phyloP scores from a whole-genome alignment of 305 asterid genomes.

The Andrographis paniculata region DNA sequence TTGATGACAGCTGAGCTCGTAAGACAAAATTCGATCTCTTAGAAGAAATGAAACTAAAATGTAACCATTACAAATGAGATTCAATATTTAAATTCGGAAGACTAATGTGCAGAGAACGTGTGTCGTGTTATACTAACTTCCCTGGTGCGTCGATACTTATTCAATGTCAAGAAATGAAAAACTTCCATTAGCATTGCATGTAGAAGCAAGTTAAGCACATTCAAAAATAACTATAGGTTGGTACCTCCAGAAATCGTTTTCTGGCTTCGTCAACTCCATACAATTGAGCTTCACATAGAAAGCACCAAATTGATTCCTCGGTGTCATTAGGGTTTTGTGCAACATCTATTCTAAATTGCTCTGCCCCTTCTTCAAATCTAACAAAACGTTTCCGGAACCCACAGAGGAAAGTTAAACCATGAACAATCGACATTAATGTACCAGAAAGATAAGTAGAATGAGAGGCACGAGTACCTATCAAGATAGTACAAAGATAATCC shows the following conservation, averaged over 20 bases:
- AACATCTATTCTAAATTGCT: conserved; percentile 78
- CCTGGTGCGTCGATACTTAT: too few relatives aligned
- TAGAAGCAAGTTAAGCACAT: background rate
- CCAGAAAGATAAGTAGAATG: background rate
- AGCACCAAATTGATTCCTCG: conserved; percentile 94
- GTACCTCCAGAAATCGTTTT: conserved; percentile 62
- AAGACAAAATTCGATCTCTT: too few relatives aligned
- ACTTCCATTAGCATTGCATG: too few relatives aligned
- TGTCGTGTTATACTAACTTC: too few relatives aligned
- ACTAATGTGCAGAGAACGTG: too few relatives aligned
- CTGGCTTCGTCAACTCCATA: conserved; percentile 79
- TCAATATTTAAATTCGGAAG: too few relatives aligned
- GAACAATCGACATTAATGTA: too few relatives aligned
- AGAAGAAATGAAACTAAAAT: too few relatives aligned
- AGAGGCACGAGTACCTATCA: conserved; percentile 39
- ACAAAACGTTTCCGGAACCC: conserved; percentile 9
- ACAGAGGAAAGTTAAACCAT: conserved; percentile 11
- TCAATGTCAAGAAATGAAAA: too few relatives aligned
- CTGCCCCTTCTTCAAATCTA: conserved; percentile 80
- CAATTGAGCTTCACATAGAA: conserved; percentile 83
- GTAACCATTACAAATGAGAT: too few relatives aligned
- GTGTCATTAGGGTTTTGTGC: conserved; percentile 92
- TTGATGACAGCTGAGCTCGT: too few relatives aligned
- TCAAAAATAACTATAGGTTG: conserved; percentile 3
- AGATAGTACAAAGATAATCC: conserved; percentile 80